Base-by-base conservation (phyloP, 108 stramenopile species). In the Pseudonitzschia multiseries region DNA sequence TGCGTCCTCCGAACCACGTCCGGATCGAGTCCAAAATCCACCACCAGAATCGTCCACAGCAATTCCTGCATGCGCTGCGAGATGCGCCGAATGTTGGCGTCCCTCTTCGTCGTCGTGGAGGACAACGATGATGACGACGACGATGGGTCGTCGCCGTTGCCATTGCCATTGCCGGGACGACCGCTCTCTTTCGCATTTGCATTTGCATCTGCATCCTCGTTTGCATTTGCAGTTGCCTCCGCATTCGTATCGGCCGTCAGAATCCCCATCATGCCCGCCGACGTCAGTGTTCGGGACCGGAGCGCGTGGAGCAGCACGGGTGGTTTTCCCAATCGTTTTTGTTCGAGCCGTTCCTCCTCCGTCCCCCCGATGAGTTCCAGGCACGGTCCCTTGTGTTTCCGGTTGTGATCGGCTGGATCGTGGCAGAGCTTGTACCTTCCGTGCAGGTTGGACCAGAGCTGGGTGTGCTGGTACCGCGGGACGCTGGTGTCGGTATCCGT, bases 261-360 rank as follows among this genome's bases (percentile, higher is more conserved):
- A 12, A 56, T 56, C 2, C 24, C 54, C 71, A 24, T 90, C 93
- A 94, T 94, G 12, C 93, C 93, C 28, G 93, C 93, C 29, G 86
- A 87, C 22, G 93, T 94, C 65, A 79, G 79, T 8, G 90, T 87
- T 22, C 93, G 71, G 14, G 90, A 86, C 71, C 93, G 81, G 53
- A 94, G 69, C 2, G 93, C 93, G 36, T 62, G 26, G 78, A 76
- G 21, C 6, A 27, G 87, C 68, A 31, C 71, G 26, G 1, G 80
- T 72, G 4, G 78, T 67, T 54, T 80, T 71, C 28, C 90, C 76
- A 42, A 82, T 40, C 0, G 36, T 2, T 10, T 9, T 56, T 56
- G 13, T 10, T 48, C 18, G 46, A 2, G 4, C 8, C 17, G 17
- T 18, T 48, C 46, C 46, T 18, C 46, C 13, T 48, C 8, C 8